Evolutionary conservation across 345 rosid genomes (phyloP).

Genomic region (Corchorus olitorius): DNA sequence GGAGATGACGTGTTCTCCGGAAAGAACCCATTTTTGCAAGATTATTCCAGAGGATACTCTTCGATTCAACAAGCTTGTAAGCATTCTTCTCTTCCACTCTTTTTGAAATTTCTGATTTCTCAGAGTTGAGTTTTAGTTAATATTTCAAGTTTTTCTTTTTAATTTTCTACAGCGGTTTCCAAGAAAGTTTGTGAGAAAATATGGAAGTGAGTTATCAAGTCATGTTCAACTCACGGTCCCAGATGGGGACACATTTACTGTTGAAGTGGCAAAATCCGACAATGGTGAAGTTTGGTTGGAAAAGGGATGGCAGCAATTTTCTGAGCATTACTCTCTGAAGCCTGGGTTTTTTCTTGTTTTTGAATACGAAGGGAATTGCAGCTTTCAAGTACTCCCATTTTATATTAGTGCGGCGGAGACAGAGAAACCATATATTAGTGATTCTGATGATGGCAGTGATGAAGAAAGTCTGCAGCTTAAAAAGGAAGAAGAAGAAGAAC

Average conservation of each 20-base stretch:
- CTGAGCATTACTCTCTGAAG: slow-evolving; percentile 19
- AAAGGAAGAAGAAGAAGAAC: background rate
- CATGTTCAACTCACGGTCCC: slow-evolving; percentile 20
- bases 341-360: slow-evolving; percentile 30
- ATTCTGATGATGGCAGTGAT: background rate
- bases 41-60: slow-evolving; percentile 19
- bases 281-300: slow-evolving; percentile 26
- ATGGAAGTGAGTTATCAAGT: slow-evolving; percentile 20
- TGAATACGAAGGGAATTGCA: slow-evolving; percentile 20
- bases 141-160: background rate
- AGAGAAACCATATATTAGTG: slow-evolving; percentile 17
- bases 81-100: background rate
- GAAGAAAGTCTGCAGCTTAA: background rate
- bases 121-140: background rate
- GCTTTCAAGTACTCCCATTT: slow-evolving; percentile 24
- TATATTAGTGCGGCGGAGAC: slow-evolving; percentile 26
- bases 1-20: background rate
- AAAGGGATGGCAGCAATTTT: slow-evolving; percentile 35
- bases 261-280: slow-evolving; percentile 21
- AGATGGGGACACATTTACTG: slow-evolving; percentile 26
- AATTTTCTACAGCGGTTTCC: slow-evolving; percentile 31
- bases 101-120: background rate
- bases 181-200: slow-evolving; percentile 14
- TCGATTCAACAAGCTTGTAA: slow-evolving; percentile 23
- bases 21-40: slow-evolving; percentile 28